phyloP scores from a whole-genome alignment of 139 green algal genomes.

The Chlamydomonas schloesseri region DNA sequence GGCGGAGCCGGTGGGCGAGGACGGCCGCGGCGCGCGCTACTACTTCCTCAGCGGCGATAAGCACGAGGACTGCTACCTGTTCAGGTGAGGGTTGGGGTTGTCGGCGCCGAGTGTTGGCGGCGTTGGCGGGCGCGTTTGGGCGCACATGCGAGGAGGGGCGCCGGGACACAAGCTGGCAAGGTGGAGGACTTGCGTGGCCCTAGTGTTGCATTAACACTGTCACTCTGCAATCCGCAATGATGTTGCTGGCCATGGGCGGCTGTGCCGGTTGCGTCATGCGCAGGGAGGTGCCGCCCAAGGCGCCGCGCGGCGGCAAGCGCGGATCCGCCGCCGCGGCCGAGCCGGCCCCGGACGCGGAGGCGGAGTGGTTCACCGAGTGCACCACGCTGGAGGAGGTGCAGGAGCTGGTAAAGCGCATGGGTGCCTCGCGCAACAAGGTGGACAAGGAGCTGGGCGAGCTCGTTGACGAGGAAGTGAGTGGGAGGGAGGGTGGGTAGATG shows the following conservation, averaged over 20 bases:
- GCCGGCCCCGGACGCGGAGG: not conserved
- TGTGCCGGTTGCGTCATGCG: not conserved
- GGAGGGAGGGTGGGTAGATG: not conserved
- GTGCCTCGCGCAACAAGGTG: constrained; percentile 36
- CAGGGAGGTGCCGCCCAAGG: constrained; percentile 18
- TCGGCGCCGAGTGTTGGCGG: too few species aligned
- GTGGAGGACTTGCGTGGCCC: too few species aligned
- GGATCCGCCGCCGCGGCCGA: constrained; percentile 11
- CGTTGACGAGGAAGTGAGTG: constrained; percentile 32
- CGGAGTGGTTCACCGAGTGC: constrained; percentile 55
- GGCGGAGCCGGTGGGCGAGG: constrained; percentile 48
- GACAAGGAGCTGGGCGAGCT: constrained; percentile 50
- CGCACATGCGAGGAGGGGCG: too few species aligned
- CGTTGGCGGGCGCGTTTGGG: too few species aligned
- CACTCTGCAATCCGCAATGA: too few species aligned
- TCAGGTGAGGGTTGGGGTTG: too few species aligned
- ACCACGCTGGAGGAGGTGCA: constrained; percentile 63
- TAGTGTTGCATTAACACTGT: too few species aligned
- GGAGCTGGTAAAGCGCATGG: constrained; percentile 46
- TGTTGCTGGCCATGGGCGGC: too few species aligned
- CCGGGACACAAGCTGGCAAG: too few species aligned
- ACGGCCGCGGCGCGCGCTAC: constrained; percentile 51
- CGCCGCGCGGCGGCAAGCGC: not conserved
- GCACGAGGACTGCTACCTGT: constrained; percentile 66
- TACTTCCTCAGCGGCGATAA: constrained; percentile 48